These are phyloP conservation scores for Phytophthora fragariae DNA, from an alignment of 352 stramenopile genomes.

Conservation along the genomic window DNA sequence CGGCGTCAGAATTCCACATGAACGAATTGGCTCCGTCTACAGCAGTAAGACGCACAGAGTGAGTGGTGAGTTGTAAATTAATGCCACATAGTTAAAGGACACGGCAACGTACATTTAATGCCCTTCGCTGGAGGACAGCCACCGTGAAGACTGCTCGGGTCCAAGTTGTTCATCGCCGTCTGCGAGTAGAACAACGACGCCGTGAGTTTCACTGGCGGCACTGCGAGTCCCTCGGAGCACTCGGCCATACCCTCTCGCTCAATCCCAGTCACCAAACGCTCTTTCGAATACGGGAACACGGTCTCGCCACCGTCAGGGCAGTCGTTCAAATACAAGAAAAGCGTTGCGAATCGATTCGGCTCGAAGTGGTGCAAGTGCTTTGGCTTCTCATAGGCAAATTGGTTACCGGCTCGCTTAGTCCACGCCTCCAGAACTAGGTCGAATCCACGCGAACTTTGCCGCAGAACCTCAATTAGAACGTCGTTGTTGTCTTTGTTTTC, in stretches of 20 bases:
- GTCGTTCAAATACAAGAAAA: constrained; percentile 96
- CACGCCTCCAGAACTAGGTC: constrained; percentile 56
- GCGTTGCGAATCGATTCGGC: constrained; percentile 94
- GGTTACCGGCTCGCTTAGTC: constrained; percentile 52
- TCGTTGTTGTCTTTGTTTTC: constrained; percentile 58
- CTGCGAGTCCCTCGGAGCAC: constrained; percentile 69
- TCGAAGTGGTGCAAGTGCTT: constrained; percentile 65
- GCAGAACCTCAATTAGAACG: constrained; percentile 58
- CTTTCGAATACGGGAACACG: constrained; percentile 90
- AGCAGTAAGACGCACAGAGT: constrained; percentile 12
- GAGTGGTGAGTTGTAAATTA: not conserved
- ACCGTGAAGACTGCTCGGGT: constrained; percentile 69
- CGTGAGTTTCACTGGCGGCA: constrained; percentile 71
- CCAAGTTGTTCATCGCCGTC: constrained; percentile 64
- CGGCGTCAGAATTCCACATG: constrained; percentile 72
- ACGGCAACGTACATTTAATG: constrained; percentile 61
- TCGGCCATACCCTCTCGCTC: constrained; percentile 69
- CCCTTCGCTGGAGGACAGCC: constrained; percentile 64
- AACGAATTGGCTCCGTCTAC: constrained; percentile 75
- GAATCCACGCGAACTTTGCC: constrained; percentile 46
- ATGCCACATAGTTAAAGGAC: not conserved
- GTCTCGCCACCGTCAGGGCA: constrained; percentile 94
- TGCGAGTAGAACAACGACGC: constrained; percentile 80
- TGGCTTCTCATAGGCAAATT: constrained; percentile 61
- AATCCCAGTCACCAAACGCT: constrained; percentile 64